phyloP scores from a whole-genome alignment of 495 filamentous ascomycete species.

The Penicillium maclennaniae region DNA sequence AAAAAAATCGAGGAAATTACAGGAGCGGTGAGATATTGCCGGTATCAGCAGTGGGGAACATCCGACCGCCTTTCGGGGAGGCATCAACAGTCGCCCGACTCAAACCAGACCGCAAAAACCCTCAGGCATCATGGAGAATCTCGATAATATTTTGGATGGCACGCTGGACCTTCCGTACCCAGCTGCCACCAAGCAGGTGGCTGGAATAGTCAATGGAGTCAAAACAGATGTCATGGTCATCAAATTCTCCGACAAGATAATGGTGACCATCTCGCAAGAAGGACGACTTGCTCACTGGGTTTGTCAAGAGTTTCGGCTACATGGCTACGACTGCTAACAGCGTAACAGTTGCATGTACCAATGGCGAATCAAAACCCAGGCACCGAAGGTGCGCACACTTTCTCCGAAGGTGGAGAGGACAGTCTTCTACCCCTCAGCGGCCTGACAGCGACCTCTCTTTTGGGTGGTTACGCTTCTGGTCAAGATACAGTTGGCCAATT shows the following conservation, averaged over 20 bases:
- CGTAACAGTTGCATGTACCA: conserved; percentile 75
- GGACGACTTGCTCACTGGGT: conserved; percentile 93
- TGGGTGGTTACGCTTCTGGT: conserved; percentile 77
- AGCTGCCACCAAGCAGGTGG: conserved; percentile 63
- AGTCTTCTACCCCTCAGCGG: conserved; percentile 70
- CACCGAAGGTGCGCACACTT: conserved; percentile 44
- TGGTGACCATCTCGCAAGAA: conserved; percentile 82
- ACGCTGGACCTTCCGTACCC: conserved; percentile 61
- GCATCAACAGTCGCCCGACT: conserved; percentile 11
- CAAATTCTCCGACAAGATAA: conserved; percentile 85
- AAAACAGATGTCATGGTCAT: conserved; percentile 67
- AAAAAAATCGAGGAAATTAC: conserved; percentile 25
- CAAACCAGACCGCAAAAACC: not conserved
- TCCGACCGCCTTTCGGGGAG: conserved; percentile 11
- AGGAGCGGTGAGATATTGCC: conserved; percentile 24
- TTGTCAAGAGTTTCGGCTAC: conserved; percentile 17
- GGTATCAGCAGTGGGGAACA: conserved; percentile 13
- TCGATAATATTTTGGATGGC: conserved; percentile 31
- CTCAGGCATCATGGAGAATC: conserved; percentile 29
- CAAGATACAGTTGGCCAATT: conserved; percentile 83
- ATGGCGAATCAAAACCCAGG: conserved; percentile 63
- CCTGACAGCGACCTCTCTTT: conserved; percentile 80
- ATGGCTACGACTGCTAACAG: conserved; percentile 8
- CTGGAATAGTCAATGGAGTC: conserved; percentile 60
- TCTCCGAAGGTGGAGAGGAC: conserved; percentile 49